Evolutionary conservation across 2,329 filamentous ascomycete genomes (phyloP).

Genomic region (Aspergillus terreus): DNA sequence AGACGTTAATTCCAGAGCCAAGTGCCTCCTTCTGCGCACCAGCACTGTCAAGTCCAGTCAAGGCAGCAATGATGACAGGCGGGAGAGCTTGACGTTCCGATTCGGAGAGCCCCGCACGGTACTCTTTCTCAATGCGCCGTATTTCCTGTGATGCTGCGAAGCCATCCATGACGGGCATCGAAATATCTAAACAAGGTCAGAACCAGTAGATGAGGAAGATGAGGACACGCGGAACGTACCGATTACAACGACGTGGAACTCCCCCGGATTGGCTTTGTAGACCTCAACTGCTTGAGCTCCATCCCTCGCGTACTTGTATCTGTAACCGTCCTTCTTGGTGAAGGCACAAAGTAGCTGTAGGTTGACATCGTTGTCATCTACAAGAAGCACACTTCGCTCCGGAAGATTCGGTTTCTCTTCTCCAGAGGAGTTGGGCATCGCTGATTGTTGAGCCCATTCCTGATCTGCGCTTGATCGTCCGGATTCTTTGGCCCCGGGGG

Average conservation of each 20-base stretch:
- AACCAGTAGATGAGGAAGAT: constrained; percentile 18
- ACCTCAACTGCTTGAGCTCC: constrained; percentile 28
- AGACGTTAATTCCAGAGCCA: constrained; percentile 30
- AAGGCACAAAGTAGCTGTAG: constrained; percentile 11
- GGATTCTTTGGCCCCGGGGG: no score
- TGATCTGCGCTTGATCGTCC: no score
- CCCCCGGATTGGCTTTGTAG: constrained; percentile 11
- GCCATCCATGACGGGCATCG: constrained; percentile 33
- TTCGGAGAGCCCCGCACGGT: constrained; percentile 9
- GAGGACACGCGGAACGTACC: constrained; percentile 8
- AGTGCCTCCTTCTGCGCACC: constrained; percentile 29
- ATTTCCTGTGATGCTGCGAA: constrained; percentile 14
- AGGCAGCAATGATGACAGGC: constrained; percentile 21
- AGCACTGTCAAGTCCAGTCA: constrained; percentile 29
- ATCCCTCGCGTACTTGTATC: constrained; percentile 30
- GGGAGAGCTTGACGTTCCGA: neutral
- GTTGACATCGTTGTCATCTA: constrained; percentile 39
- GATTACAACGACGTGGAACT: constrained; percentile 23
- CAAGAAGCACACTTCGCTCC: constrained; percentile 22
- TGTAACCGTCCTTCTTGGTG: constrained; percentile 18
- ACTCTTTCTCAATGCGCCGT: constrained; percentile 21
- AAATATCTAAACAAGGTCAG: constrained; percentile 25
- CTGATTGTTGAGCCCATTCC: neutral
- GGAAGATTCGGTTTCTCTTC: neutral
- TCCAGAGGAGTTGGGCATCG: constrained; percentile 27